phyloP scores from a whole-genome alignment of 1,139 yeast genomes.

The Candida tetrigidarum region DNA sequence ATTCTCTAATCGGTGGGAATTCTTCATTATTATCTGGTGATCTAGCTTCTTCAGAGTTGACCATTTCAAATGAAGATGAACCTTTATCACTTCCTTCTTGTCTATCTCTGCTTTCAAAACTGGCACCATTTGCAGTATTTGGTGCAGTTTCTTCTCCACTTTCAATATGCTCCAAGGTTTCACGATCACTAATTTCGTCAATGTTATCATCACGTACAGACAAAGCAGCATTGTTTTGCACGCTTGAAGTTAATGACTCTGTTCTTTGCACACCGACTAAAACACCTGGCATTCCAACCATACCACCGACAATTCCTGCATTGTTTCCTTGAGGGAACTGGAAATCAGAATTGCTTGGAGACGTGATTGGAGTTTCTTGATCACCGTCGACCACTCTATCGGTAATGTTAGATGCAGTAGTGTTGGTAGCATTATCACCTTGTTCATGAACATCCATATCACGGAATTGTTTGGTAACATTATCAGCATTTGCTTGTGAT shows the following conservation, averaged over 20 bases:
- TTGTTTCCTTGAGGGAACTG: slow-evolving; percentile 52
- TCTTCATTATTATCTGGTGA: slow-evolving; percentile 34
- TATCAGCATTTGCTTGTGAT: slow-evolving; percentile 6
- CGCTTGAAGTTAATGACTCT: slow-evolving; percentile 86
- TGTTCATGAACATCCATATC: slow-evolving; percentile 22
- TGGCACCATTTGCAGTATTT: slow-evolving; percentile 22
- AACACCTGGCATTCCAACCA: slow-evolving; percentile 54
- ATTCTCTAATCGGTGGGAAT: slow-evolving; percentile 74
- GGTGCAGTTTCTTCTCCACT: slow-evolving; percentile 22
- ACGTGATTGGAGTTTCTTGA: slow-evolving; percentile 62
- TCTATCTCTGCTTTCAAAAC: slow-evolving; percentile 17
- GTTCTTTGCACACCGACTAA: slow-evolving; percentile 58
- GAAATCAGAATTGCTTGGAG: slow-evolving; percentile 58
- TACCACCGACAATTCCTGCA: slow-evolving; percentile 43
- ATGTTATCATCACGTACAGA: slow-evolving; percentile 79
- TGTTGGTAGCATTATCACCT: slow-evolving; percentile 26
- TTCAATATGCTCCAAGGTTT: slow-evolving; percentile 49
- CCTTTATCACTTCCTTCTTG: slow-evolving; percentile 42
- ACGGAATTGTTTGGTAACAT: slow-evolving; percentile 22
- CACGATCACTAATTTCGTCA: slow-evolving; percentile 64
- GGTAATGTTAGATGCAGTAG: slow-evolving; percentile 41
- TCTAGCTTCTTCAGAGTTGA: slow-evolving; percentile 51
- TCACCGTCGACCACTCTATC: slow-evolving; percentile 36
- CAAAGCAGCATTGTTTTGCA: slow-evolving; percentile 88
- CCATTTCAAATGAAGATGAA: slow-evolving; percentile 56